phyloP scores from a whole-genome alignment of 2,329 filamentous ascomycete genomes.

The Neopestalotiopsis sp. region DNA sequence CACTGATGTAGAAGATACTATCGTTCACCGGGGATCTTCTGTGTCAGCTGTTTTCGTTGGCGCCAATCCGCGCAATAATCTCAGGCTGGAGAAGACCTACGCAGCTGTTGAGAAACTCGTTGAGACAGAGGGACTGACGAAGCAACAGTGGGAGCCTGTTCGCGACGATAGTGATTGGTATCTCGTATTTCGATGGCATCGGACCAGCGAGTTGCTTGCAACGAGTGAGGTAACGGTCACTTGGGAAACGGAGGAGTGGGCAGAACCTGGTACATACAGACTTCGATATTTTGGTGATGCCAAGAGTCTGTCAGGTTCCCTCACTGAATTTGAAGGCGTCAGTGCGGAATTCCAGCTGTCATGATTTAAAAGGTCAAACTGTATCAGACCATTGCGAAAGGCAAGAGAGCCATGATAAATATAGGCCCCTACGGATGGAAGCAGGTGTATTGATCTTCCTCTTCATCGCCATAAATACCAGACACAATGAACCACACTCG shows the following conservation, averaged over 20 bases:
- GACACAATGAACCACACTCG: too few relatives aligned
- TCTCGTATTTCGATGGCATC: conserved; percentile 78
- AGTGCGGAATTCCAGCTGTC: conserved; percentile 56
- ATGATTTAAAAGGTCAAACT: background rate
- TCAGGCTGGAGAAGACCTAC: conserved; percentile 78
- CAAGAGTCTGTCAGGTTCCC: conserved; percentile 66
- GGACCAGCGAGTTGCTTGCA: conserved; percentile 71
- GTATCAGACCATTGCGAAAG: too few relatives aligned
- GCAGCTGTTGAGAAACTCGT: conserved; percentile 73
- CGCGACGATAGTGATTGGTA: conserved; percentile 84
- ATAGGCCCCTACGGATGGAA: too few relatives aligned
- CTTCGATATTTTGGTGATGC: conserved; percentile 82
- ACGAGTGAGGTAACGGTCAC: conserved; percentile 76
- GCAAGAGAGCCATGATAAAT: too few relatives aligned
- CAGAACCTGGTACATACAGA: conserved; percentile 69
- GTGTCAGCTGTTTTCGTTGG: conserved; percentile 76
- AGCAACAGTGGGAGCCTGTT: conserved; percentile 64
- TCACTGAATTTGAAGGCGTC: conserved; percentile 72
- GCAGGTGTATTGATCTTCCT: too few relatives aligned
- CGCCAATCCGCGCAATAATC: conserved; percentile 87
- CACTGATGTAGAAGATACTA: conserved; percentile 50
- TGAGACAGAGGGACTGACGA: background rate
- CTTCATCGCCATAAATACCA: too few relatives aligned
- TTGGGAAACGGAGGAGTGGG: conserved; percentile 75
- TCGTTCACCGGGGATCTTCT: conserved; percentile 60